Percentiles rank a stretch among this genome's conserved stretches.
Evolutionary conservation across 1,284 basidiomycete species (phyloP).

Genomic region (Puccinia horiana): DNA sequence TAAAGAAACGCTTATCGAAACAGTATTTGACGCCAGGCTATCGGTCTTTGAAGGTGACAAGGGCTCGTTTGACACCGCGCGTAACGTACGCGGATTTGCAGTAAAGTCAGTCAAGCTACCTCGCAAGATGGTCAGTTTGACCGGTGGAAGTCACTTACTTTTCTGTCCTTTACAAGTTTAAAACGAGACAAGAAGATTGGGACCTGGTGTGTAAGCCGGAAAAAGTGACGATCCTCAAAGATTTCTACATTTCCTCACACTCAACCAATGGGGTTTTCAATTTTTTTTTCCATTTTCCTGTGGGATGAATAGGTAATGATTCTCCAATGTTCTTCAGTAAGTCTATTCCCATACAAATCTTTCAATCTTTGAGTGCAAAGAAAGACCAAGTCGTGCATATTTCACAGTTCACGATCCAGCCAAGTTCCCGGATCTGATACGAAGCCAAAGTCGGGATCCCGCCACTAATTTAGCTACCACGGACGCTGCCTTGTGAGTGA

Average conservation of each 20-base stretch:
- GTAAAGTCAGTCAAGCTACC: conserved; percentile 19
- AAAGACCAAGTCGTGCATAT: no score
- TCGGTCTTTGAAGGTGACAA: conserved; percentile 17
- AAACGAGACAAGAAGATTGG: conserved; percentile 34
- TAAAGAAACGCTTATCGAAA: not conserved
- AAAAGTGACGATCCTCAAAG: not conserved
- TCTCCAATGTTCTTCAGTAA: conserved; percentile 43
- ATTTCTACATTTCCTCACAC: not conserved
- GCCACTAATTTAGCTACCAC: conserved; percentile 15
- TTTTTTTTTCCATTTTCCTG: not conserved
- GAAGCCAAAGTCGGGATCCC: conserved; percentile 38
- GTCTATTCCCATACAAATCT: no score
- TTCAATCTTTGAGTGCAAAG: no score
- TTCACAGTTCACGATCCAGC: conserved; percentile 31
- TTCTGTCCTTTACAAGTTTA: not conserved
- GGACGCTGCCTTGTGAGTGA: conserved; percentile 33
- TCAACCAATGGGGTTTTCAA: not conserved
- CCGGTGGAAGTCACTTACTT: not conserved
- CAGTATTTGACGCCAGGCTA: not conserved
- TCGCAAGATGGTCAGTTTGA: not conserved
- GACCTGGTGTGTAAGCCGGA: conserved; percentile 36
- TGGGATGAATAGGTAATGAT: conserved; percentile 16
- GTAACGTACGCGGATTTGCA: conserved; percentile 43
- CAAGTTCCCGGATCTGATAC: conserved; percentile 38
- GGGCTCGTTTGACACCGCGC: conserved; percentile 39